Percentiles rank a stretch among this genome's conserved stretches.
Evolutionary conservation across 2,329 filamentous ascomycete genomes (phyloP).

Genomic region (Ophiostoma ips): DNA sequence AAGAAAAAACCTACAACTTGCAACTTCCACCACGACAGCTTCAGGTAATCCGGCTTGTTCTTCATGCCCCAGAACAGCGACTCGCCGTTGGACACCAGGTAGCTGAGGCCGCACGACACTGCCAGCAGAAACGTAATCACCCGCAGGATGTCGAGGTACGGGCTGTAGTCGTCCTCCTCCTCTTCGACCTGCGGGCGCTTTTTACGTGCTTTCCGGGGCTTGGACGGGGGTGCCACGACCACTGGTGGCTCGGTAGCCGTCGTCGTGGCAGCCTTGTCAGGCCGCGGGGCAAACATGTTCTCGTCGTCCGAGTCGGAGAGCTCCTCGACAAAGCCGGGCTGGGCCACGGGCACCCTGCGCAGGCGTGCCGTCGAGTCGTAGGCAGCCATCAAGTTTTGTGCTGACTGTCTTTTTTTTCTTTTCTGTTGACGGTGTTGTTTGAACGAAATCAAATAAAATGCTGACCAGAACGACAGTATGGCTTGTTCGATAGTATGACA

Average conservation of each 20-base stretch:
- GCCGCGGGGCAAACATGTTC: neutral
- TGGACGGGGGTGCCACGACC: neutral
- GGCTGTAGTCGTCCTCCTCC: conserved; percentile 46
- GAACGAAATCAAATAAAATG: neutral
- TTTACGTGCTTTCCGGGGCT: conserved; percentile 3
- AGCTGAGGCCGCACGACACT: conserved; percentile 57
- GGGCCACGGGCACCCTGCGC: neutral
- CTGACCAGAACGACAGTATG: no score
- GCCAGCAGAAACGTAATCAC: conserved; percentile 53
- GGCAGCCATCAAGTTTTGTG: no score
- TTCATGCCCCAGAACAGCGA: conserved; percentile 52
- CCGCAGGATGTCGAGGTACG: conserved; percentile 53
- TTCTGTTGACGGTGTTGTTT: neutral
- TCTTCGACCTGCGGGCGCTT: conserved; percentile 27
- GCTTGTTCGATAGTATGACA: neutral
- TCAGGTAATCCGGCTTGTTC: conserved; percentile 48
- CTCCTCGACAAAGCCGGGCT: conserved; percentile 1
- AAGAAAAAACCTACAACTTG: conserved; percentile 46
- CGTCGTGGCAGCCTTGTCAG: neutral
- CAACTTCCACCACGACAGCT: conserved; percentile 41
- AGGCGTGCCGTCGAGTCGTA: neutral
- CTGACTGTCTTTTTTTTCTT: no score
- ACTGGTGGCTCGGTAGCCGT: neutral
- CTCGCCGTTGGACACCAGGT: conserved; percentile 59
- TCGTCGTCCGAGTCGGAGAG: neutral